Evolutionary conservation across 352 stramenopile genomes (phyloP).

Genomic region (Phytopythium ostracodes): DNA sequence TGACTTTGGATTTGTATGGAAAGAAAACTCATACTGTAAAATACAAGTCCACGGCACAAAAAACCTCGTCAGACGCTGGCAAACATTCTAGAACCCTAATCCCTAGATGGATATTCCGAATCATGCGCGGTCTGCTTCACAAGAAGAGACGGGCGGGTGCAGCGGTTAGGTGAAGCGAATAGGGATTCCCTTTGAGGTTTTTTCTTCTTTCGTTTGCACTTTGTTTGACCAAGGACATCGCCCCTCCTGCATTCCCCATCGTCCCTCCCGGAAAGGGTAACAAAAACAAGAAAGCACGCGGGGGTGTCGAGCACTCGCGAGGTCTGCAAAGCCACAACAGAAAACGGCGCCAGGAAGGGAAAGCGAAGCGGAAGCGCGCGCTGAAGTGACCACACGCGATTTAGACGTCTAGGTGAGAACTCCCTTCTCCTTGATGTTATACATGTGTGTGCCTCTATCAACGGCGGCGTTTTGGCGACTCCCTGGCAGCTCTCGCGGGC

Average conservation of each 20-base stretch:
- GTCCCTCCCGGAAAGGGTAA: not conserved
- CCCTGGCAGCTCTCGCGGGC: not conserved
- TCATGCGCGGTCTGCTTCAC: not conserved
- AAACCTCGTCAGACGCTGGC: not conserved
- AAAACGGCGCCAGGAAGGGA: not conserved
- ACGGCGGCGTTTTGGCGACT: not conserved
- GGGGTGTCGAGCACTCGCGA: not conserved
- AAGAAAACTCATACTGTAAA: too few species aligned
- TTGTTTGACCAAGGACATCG: not conserved
- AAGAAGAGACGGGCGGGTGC: conserved; percentile 1
- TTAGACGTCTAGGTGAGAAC: not conserved
- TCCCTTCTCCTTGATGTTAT: not conserved
- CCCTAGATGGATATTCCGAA: not conserved
- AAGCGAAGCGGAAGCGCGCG: not conserved
- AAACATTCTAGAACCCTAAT: not conserved
- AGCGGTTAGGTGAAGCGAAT: not conserved
- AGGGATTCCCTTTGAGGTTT: not conserved
- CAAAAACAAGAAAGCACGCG: conserved; percentile 1
- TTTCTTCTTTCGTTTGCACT: not conserved
- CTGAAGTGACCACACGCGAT: not conserved
- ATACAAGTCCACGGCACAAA: not conserved
- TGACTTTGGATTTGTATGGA: not conserved
- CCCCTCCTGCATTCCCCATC: not conserved
- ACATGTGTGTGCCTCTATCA: not conserved
- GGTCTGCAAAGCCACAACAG: not conserved